Evolutionary conservation across 2,329 filamentous ascomycete genomes (phyloP).

Genomic region (Botrytis hyacinthi): DNA sequence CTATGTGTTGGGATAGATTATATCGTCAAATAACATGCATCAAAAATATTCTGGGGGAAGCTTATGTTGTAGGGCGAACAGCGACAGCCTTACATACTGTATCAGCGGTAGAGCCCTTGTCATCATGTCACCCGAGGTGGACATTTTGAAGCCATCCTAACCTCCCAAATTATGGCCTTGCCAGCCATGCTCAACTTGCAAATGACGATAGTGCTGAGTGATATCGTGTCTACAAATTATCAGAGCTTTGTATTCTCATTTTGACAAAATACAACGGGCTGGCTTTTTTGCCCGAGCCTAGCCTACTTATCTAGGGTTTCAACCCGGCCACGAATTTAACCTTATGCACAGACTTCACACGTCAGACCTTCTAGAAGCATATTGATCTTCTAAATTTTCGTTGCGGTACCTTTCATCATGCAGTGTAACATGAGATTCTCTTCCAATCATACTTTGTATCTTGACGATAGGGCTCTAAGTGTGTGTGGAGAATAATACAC

Average conservation of each 20-base stretch:
- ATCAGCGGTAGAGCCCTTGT: neutral
- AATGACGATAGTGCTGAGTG: neutral
- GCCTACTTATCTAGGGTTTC: neutral
- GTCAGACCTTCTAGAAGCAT: conserved; percentile 1
- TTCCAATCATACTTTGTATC: neutral
- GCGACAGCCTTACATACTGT: neutral
- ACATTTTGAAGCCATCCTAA: neutral
- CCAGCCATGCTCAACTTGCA: neutral
- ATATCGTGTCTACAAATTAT: neutral
- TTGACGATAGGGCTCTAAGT: neutral
- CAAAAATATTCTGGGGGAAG: neutral
- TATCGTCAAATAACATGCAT: neutral
- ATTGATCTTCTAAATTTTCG: neutral
- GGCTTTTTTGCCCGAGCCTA: neutral
- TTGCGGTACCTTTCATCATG: neutral
- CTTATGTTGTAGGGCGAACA: neutral
- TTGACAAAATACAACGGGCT: neutral
- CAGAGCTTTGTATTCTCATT: neutral
- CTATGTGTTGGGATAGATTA: neutral
- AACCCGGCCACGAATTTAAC: neutral
- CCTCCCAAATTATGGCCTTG: neutral
- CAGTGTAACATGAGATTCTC: neutral
- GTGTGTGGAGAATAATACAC: neutral
- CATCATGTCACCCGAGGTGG: neutral
- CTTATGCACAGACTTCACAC: neutral